Conservation (phyloP, 1,139 yeast genomes). For the Hansenula sp. region DNA sequence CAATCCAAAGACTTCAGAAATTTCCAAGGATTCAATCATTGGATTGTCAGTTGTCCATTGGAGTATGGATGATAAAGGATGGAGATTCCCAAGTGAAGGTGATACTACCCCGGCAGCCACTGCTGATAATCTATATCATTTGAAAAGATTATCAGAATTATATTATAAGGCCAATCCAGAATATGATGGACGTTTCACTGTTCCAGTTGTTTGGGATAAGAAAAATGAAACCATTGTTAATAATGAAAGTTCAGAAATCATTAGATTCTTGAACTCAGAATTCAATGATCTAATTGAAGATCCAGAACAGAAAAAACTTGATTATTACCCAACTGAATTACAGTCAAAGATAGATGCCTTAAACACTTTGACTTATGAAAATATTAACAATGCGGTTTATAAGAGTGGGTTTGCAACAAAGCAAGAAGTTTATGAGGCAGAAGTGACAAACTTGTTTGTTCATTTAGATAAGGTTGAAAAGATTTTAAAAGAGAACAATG, state of each 20-base stretch:
- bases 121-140: conserved; percentile 62
- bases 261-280: conserved; percentile 75
- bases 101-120: conserved; percentile 53
- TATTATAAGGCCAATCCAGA: conserved; percentile 74
- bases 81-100: conserved; percentile 66
- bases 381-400: conserved; percentile 91
- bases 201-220: conserved; percentile 91
- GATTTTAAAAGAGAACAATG: conserved; percentile 47
- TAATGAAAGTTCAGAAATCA: conserved; percentile 86
- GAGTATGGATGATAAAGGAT: conserved; percentile 80
- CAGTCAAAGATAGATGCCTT: conserved; percentile 64
- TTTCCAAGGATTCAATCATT: conserved; percentile 34
- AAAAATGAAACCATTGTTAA: conserved; percentile 78
- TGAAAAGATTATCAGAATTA: conserved; percentile 59
- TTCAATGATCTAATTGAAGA: conserved; percentile 51
- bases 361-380: conserved; percentile 82
- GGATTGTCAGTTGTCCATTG: conserved; percentile 82
- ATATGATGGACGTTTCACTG: conserved; percentile 81
- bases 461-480: conserved; percentile 75
- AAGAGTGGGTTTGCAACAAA: conserved; percentile 87
- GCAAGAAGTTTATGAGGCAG: conserved; percentile 77
- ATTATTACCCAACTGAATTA: conserved; percentile 59
- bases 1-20: conserved; percentile 21
- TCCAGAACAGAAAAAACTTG: conserved; percentile 45
- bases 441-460: conserved; percentile 61